A percentile compares a stretch with the other conserved stretches of the same genome.
Conservation (phyloP, 2,329 filamentous ascomycete genomes). For the Ophiostoma pallidulum region DNA sequence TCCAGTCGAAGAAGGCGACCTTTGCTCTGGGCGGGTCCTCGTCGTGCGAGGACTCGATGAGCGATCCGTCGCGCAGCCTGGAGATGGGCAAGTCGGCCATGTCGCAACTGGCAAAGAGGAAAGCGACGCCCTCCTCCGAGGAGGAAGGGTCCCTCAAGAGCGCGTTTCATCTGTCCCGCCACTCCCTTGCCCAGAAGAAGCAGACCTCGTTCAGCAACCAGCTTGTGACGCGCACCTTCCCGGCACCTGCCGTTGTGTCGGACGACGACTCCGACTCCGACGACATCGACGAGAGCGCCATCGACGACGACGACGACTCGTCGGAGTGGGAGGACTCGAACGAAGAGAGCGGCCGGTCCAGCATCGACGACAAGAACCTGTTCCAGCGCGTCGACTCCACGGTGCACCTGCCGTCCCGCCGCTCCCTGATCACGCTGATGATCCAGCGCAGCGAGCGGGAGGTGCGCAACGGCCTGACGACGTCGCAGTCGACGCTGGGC, state of each 20-base stretch:
- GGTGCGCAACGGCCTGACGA: constrained; percentile 57
- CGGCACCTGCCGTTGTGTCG: constrained; percentile 38
- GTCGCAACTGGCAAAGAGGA: constrained; percentile 24
- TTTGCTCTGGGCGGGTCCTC: constrained; percentile 74
- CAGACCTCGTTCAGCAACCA: constrained; percentile 74
- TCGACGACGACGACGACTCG: constrained; percentile 71
- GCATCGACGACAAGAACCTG: constrained; percentile 66
- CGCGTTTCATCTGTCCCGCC: constrained; percentile 36
- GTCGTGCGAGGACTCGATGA: constrained; percentile 70
- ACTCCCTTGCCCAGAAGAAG: constrained; percentile 52
- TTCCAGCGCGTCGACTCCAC: constrained; percentile 90
- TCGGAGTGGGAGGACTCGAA: constrained; percentile 52
- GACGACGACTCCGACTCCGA: constrained; percentile 52
- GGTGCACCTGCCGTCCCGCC: constrained; percentile 72
- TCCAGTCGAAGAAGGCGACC: constrained; percentile 56
- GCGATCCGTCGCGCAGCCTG: constrained; percentile 40
- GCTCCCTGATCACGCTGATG: constrained; percentile 82
- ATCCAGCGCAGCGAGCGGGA: constrained; percentile 69
- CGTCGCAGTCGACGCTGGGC: constrained; percentile 58
- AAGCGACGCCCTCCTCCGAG: constrained; percentile 32
- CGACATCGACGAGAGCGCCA: constrained; percentile 70
- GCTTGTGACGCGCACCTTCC: constrained; percentile 57
- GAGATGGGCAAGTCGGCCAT: constrained; percentile 31
- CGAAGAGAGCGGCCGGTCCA: constrained; percentile 74
- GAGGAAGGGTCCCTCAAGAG: constrained; percentile 67